These are phyloP conservation scores for Thalassiosira hispida DNA, from an alignment of 352 stramenopile genomes.

Conservation along the genomic window DNA sequence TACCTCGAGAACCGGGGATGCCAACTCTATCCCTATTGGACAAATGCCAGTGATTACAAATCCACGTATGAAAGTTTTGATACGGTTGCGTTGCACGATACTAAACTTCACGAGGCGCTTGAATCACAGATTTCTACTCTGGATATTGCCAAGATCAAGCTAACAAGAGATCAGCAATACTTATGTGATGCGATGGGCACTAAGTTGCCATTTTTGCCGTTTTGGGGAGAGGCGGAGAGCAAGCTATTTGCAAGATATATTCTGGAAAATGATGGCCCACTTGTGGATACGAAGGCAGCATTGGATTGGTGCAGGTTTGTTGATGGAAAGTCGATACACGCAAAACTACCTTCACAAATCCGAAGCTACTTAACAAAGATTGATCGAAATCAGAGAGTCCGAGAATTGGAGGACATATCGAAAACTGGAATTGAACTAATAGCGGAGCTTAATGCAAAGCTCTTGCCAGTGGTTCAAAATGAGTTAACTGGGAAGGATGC, in stretches of 20 bases:
- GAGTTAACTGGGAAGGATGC: no score
- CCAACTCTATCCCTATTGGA: slow-evolving; percentile 38
- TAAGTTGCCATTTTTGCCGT: slow-evolving; percentile 37
- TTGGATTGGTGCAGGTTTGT: slow-evolving; percentile 47
- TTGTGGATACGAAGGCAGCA: slow-evolving; percentile 17
- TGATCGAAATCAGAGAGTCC: slow-evolving; percentile 28
- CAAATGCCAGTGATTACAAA: slow-evolving; percentile 48
- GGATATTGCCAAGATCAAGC: background rate
- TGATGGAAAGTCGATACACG: slow-evolving; percentile 43
- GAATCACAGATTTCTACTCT: no score
- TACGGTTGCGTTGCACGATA: slow-evolving; percentile 27
- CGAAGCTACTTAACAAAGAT: slow-evolving; percentile 18
- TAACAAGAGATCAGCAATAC: slow-evolving; percentile 48
- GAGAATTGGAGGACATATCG: slow-evolving; percentile 19
- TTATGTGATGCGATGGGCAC: slow-evolving; percentile 33
- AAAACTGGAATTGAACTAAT: slow-evolving; percentile 7
- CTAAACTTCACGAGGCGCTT: slow-evolving; percentile 13
- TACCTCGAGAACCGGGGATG: slow-evolving; percentile 27
- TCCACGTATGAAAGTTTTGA: slow-evolving; percentile 43
- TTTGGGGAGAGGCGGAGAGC: slow-evolving; percentile 27
- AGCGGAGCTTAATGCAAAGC: slow-evolving; percentile 11
- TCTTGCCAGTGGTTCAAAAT: no score
- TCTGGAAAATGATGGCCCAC: slow-evolving; percentile 5
- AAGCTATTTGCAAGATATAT: slow-evolving; percentile 38
- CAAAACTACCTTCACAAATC: slow-evolving; percentile 43